A percentile compares a stretch with the other conserved stretches of the same genome.
Evolutionary conservation across 1,139 yeast genomes (phyloP).

Genomic region (Hansenula anomala): DNA sequence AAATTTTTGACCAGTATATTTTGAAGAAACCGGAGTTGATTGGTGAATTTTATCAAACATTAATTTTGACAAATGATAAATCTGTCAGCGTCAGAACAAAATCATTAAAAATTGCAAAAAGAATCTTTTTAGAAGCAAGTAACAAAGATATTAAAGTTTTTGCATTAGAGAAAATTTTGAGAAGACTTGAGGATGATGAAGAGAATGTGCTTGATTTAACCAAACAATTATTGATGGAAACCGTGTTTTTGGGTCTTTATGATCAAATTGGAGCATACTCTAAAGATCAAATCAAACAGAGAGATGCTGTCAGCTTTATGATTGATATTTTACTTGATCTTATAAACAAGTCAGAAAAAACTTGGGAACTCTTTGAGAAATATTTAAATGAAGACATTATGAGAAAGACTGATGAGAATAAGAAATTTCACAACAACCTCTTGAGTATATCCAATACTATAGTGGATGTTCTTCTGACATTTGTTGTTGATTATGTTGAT

Average conservation of each 20-base stretch:
- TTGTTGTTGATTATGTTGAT: conserved; percentile 26
- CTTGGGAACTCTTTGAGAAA: conserved; percentile 36
- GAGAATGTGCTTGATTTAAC: conserved; percentile 47
- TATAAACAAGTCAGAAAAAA: conserved; percentile 30
- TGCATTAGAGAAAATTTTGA: conserved; percentile 47
- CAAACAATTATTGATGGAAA: conserved; percentile 33
- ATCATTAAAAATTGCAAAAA: conserved; percentile 48
- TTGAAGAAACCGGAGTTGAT: conserved; percentile 38
- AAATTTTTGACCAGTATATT: conserved; percentile 53
- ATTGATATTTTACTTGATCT: conserved; percentile 35
- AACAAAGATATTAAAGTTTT: conserved; percentile 32
- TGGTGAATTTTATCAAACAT: conserved; percentile 41
- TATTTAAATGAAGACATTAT: conserved; percentile 40
- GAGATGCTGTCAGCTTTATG: conserved; percentile 12
- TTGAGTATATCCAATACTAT: conserved; percentile 19
- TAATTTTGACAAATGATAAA: conserved; percentile 38
- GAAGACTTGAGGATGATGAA: conserved; percentile 68
- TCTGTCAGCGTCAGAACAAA: conserved; percentile 64
- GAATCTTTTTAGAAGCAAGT: conserved; percentile 38
- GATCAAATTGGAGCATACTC: conserved; percentile 12
- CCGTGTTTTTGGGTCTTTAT: conserved; percentile 36
- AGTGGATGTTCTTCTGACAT: conserved; percentile 24
- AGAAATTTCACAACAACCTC: conserved; percentile 15
- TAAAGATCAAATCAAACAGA: conserved; percentile 12
- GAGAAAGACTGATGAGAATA: conserved; percentile 23